Evolutionary conservation across 2,329 filamentous ascomycete genomes (phyloP).

Genomic region (Phialophora expanda): DNA sequence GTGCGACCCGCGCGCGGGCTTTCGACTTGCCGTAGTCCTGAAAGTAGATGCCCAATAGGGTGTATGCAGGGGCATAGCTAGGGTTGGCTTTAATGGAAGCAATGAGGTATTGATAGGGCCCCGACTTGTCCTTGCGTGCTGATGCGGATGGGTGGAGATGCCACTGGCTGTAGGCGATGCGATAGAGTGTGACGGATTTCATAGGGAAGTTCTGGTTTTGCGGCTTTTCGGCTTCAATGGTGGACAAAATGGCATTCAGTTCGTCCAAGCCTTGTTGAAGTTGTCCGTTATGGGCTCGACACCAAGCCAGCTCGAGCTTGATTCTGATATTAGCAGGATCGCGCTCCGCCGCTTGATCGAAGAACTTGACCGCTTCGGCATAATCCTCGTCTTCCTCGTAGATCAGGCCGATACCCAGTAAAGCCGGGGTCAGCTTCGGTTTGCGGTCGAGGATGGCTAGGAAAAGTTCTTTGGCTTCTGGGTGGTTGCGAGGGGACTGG

Average conservation of each 20-base stretch:
- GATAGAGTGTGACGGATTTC: conserved; percentile 83
- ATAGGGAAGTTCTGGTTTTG: conserved; percentile 66
- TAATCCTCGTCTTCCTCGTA: conserved; percentile 94
- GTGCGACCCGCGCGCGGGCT: conserved; percentile 85
- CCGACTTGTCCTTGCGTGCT: conserved; percentile 77
- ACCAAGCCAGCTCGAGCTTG: conserved; percentile 88
- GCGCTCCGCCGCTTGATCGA: conserved; percentile 74
- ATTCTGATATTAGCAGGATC: conserved; percentile 78
- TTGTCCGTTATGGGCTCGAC: conserved; percentile 81
- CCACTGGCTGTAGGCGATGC: conserved; percentile 87
- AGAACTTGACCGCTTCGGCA: conserved; percentile 76
- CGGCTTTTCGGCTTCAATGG: conserved; percentile 65
- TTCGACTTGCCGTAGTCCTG: conserved; percentile 88
- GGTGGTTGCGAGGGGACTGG: conserved; percentile 86
- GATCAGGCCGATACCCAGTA: conserved; percentile 89
- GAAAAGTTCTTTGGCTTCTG: conserved; percentile 85
- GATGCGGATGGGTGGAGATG: conserved; percentile 74
- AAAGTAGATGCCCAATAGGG: conserved; percentile 87
- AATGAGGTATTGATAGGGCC: conserved; percentile 83
- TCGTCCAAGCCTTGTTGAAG: conserved; percentile 70
- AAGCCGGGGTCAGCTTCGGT: conserved; percentile 74
- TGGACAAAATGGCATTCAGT: conserved; percentile 70
- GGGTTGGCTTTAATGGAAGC: conserved; percentile 83
- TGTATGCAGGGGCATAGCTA: conserved; percentile 88
- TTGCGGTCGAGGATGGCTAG: conserved; percentile 79